Conservation (phyloP, 208 protist species). For the Lotmaria passim region DNA sequence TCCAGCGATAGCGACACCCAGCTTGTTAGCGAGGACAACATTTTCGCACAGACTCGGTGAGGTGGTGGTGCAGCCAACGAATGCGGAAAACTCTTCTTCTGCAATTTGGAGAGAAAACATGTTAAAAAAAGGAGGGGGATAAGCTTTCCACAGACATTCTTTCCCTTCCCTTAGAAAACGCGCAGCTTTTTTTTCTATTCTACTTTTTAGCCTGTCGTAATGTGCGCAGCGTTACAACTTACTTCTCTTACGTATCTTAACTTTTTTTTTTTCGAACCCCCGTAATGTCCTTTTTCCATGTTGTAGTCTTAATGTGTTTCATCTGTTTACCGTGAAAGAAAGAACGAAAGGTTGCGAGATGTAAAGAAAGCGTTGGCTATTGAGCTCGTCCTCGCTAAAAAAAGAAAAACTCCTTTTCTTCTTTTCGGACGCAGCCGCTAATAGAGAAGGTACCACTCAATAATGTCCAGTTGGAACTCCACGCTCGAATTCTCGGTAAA, state of each 20-base stretch:
- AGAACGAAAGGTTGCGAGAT: neutral
- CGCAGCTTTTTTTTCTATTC: constrained; percentile 1
- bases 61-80: neutral
- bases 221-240: constrained; percentile 8
- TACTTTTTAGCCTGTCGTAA: constrained; percentile 2
- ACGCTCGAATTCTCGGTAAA: no score
- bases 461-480: no score
- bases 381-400: neutral
- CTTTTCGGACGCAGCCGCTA: no score
- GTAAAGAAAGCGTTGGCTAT: neutral
- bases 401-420: neutral
- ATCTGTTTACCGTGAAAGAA: neutral
- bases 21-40: constrained; percentile 5
- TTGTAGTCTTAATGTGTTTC: neutral
- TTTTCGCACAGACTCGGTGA: neutral
- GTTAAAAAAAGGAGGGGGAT: neutral
- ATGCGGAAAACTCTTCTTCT: neutral
- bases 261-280: neutral
- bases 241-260: constrained; percentile 5
- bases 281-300: neutral
- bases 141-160: neutral
- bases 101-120: neutral
- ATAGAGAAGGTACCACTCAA: no score
- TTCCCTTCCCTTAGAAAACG: constrained; percentile 7
- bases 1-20: constrained; percentile 31